Percentiles rank a stretch among this genome's conserved stretches.
These are phyloP conservation scores for Rutstroemia sp. DNA, from an alignment of 2,329 filamentous ascomycete genomes.

Conservation along the genomic window DNA sequence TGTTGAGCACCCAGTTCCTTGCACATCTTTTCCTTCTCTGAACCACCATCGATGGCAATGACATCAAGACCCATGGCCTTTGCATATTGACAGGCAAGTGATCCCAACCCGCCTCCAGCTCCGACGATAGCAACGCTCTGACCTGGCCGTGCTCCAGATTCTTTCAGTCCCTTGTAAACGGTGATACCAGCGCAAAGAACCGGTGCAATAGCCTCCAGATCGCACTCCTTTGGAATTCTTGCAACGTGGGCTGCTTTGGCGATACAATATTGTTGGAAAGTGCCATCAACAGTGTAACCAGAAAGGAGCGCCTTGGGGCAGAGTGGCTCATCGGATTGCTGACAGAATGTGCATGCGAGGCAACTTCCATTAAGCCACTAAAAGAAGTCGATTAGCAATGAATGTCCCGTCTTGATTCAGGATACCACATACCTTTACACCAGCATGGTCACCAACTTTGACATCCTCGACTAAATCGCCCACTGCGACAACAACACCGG, in stretches of 20 bases:
- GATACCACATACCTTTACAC: constrained; percentile 52
- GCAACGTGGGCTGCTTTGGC: constrained; percentile 82
- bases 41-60: constrained; percentile 77
- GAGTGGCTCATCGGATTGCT: constrained; percentile 72
- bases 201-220: constrained; percentile 70
- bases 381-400: constrained; percentile 11
- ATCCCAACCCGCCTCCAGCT: constrained; percentile 76
- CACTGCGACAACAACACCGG: constrained; percentile 73
- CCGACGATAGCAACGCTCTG: constrained; percentile 80
- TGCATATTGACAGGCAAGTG: constrained; percentile 77
- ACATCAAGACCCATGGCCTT: constrained; percentile 79
- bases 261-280: constrained; percentile 88
- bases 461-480: constrained; percentile 73
- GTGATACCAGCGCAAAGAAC: constrained; percentile 82
- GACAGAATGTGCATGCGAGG: constrained; percentile 76
- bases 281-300: constrained; percentile 87
- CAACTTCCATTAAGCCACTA: constrained; percentile 85
- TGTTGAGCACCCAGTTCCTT: constrained; percentile 60
- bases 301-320: constrained; percentile 70
- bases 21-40: constrained; percentile 70
- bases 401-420: neutral
- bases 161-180: constrained; percentile 87
- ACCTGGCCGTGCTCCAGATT: constrained; percentile 66
- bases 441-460: constrained; percentile 75
- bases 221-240: constrained; percentile 68